phyloP scores from a whole-genome alignment of 2,329 filamentous ascomycete species.

The Aureobasidium sp. region DNA sequence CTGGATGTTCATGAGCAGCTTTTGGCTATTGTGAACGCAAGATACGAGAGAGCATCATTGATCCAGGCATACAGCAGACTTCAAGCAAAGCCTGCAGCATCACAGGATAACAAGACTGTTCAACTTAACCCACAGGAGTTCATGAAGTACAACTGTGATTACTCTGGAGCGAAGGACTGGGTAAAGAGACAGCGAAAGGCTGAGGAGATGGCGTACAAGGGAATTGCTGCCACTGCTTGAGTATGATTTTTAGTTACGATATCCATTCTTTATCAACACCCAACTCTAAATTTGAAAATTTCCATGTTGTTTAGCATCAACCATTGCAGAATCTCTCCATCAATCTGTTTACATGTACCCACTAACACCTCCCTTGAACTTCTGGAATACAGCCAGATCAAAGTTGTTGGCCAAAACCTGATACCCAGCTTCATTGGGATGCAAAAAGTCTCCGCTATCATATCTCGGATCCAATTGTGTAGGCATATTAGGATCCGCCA shows the following conservation, averaged over 20 bases:
- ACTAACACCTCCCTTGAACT: slow-evolving; percentile 31
- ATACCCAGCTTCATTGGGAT: slow-evolving; percentile 68
- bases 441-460: slow-evolving; percentile 71
- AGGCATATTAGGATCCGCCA: slow-evolving; percentile 58
- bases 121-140: slow-evolving; percentile 46
- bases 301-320: too few species aligned
- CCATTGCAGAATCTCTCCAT: too few species aligned
- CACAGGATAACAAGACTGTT: slow-evolving; percentile 36
- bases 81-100: slow-evolving; percentile 44
- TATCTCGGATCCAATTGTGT: slow-evolving; percentile 57
- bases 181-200: slow-evolving; percentile 14
- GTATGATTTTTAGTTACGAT: not conserved
- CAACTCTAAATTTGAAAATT: too few species aligned
- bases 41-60: slow-evolving; percentile 44
- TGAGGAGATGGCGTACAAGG: slow-evolving; percentile 10
- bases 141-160: slow-evolving; percentile 47
- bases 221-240: slow-evolving; percentile 3
- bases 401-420: slow-evolving; percentile 66
- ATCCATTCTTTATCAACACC: too few species aligned
- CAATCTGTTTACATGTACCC: not conserved
- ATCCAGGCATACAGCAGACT: slow-evolving; percentile 51
- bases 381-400: slow-evolving; percentile 60
- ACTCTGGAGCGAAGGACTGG: slow-evolving; percentile 42
- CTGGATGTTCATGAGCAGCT: slow-evolving; percentile 31
- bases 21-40: slow-evolving; percentile 30